Conservation (phyloP, 768 basidiomycete species). For the Naganishia randhawae region DNA sequence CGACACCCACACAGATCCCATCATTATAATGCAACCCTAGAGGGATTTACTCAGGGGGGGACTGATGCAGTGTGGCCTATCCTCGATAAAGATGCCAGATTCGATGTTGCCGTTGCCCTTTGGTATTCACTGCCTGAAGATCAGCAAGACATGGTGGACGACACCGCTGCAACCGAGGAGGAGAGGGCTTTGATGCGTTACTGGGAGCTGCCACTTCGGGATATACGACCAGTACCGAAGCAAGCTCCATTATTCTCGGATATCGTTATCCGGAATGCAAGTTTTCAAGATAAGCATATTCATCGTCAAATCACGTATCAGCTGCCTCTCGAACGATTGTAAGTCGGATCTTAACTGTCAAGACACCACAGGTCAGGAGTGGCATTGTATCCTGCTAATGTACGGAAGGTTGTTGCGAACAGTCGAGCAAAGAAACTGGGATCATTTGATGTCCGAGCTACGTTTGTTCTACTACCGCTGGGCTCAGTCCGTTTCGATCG, state of each 20-base stretch:
- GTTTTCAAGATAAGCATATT: neutral
- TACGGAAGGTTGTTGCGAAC: neutral
- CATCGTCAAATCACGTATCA: constrained; percentile 5
- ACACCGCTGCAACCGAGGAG: neutral
- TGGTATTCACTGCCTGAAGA: constrained; percentile 2
- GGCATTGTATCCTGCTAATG: neutral
- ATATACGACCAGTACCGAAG: constrained; percentile 8
- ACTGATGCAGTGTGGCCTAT: neutral
- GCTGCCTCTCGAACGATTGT: constrained; percentile 8
- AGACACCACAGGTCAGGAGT: too few species aligned
- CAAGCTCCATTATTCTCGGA: constrained; percentile 4
- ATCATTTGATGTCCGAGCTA: constrained; percentile 1
- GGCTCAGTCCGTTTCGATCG: neutral
- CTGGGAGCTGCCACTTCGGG: neutral
- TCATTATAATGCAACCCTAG: neutral
- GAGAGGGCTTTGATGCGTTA: neutral
- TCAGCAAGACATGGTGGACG: neutral
- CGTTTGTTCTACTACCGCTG: neutral
- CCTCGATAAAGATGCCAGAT: neutral
- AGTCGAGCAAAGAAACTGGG: neutral
- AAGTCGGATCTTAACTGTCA: neutral
- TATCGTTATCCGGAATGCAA: constrained; percentile 3
- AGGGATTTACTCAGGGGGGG: neutral
- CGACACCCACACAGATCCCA: constrained; percentile 6
- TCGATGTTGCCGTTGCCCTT: constrained; percentile 3